Base-by-base conservation (phyloP, 1,139 yeast genomes). In the Saccharomyces pastorianus region DNA sequence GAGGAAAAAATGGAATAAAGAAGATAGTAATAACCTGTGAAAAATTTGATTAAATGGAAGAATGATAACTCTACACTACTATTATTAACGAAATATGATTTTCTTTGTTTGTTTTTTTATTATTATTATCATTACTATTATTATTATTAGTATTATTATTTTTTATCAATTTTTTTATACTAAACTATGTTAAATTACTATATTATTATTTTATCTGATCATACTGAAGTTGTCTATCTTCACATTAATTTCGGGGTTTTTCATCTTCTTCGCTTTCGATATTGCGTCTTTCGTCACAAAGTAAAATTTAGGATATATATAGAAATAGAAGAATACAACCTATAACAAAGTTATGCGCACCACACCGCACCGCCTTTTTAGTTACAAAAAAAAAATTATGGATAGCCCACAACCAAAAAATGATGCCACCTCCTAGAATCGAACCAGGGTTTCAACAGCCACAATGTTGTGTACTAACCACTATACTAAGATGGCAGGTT, bases 401-500 rank as follows among this genome's bases (percentile, higher is more conserved):
- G n/a, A n/a, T n/a, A n/a, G n/a, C n/a, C n/a, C n/a, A 6, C 27
- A 26, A 7, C 8, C 6, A 26, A 26, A 51, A 42, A 51, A 51
- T 27, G 6, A 27, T 51, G 53, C 53, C 53, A 51, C 28, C 44
- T 51, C 53, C 53, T 51, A 48, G 53, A 51, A 51, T 51, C 53
- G 53, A 51, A 51, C 53, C 53, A 51, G 53, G 53, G 53, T 51
- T 51, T 51, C 53, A 47, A 38, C 53, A 48, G 53, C 53, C 53
- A 51, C 53, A 51, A 51, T 48, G 53, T 38, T 47, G 53, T 48
- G 53, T 51, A 51, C 53, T 51, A 51, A 48, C 53, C 53, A 51
- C 53, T 51, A 51, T 51, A 51, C 53, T 47, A 51, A 51, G 44
- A 51, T 51, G 53, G 53, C 53, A 27, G 17, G 3, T 47, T n/a